Conservation (phyloP, 805 yeast genomes). For the Suhomyces vadensis region DNA sequence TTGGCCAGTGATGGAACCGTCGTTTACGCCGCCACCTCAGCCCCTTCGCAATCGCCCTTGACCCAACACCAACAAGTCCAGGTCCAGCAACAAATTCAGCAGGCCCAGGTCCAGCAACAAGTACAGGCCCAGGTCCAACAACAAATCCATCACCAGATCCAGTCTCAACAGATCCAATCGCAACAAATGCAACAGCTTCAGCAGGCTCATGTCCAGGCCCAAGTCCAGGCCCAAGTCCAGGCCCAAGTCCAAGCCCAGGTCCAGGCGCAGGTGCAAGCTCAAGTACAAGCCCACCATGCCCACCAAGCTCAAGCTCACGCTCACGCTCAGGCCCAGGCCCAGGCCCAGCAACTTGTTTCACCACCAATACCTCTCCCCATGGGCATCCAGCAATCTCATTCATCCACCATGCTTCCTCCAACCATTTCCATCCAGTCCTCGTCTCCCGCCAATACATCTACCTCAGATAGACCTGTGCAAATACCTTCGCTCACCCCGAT, state of each 20-base stretch:
- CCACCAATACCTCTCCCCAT: slow-evolving; percentile 2
- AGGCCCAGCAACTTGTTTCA: slow-evolving; percentile 1
- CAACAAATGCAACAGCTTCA: slow-evolving; percentile 7
- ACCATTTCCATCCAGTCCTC: slow-evolving; percentile 7
- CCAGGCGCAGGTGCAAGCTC: slow-evolving; percentile 4
- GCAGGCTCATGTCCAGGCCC: slow-evolving; percentile 5
- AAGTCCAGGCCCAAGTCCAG: slow-evolving; percentile 5
- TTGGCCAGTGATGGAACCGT: slow-evolving; percentile 14
- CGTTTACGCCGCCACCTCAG: slow-evolving; percentile 11
- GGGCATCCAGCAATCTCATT: no score
- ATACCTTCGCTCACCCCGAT: slow-evolving; percentile 14
- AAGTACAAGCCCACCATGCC: no score
- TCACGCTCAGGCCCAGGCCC: slow-evolving; percentile 7
- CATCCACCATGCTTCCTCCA: slow-evolving; percentile 9
- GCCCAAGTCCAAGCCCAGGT: slow-evolving; percentile 7
- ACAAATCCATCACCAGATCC: slow-evolving; percentile 3
- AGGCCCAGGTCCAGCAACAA: slow-evolving; percentile 3
- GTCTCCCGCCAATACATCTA: not conserved
- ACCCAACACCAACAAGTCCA: slow-evolving; percentile 3
- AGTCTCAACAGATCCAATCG: not conserved
- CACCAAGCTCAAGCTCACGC: slow-evolving; percentile 7
- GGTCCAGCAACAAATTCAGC: slow-evolving; percentile 1
- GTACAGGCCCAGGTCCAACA: slow-evolving; percentile 5
- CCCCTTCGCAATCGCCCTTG: not conserved
- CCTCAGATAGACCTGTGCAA: not conserved